A percentile compares a stretch with the other conserved stretches of the same genome.
phyloP scores from a whole-genome alignment of 2,329 filamentous ascomycete genomes.

The Parastagonospora avenae region DNA sequence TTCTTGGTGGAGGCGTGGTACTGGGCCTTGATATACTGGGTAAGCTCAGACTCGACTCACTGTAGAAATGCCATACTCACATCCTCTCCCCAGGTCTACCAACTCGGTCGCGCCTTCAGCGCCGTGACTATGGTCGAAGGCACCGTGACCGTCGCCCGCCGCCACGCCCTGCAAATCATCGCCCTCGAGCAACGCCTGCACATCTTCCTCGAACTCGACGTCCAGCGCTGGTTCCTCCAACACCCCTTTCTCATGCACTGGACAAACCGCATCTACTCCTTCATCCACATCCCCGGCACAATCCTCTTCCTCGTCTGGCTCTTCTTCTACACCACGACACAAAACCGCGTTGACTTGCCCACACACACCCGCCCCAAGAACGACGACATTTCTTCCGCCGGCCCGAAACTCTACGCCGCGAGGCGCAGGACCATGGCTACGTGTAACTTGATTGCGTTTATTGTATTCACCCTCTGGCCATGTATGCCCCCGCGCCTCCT shows the following conservation, averaged over 20 bases:
- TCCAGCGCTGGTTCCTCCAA: conserved; percentile 64
- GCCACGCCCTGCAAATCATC: conserved; percentile 71
- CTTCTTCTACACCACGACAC: conserved; percentile 72
- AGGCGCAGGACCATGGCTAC: conserved; percentile 62
- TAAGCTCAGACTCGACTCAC: conserved; percentile 48
- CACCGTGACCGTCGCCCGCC: conserved; percentile 70
- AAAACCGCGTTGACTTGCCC: conserved; percentile 54
- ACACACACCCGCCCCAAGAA: conserved; percentile 44
- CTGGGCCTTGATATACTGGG: conserved; percentile 78
- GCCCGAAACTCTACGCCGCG: conserved; percentile 60
- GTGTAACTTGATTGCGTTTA: conserved; percentile 64
- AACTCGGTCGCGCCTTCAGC: conserved; percentile 73
- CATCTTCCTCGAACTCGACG: conserved; percentile 67
- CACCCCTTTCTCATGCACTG: conserved; percentile 65
- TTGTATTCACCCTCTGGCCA: conserved; percentile 64
- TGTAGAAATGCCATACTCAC: not conserved
- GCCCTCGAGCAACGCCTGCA: conserved; percentile 67
- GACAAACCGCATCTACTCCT: conserved; percentile 76
- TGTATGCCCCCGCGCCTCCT: conserved; percentile 66
- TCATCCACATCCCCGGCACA: conserved; percentile 78
- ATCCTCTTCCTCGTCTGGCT: conserved; percentile 71
- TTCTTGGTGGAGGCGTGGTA: conserved; percentile 79
- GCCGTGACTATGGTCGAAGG: conserved; percentile 70
- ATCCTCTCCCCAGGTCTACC: conserved; percentile 67
- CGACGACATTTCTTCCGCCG: conserved; percentile 50